These are phyloP conservation scores for Geranium incanum DNA, from an alignment of 441 rosid species.

Conservation along the genomic window DNA sequence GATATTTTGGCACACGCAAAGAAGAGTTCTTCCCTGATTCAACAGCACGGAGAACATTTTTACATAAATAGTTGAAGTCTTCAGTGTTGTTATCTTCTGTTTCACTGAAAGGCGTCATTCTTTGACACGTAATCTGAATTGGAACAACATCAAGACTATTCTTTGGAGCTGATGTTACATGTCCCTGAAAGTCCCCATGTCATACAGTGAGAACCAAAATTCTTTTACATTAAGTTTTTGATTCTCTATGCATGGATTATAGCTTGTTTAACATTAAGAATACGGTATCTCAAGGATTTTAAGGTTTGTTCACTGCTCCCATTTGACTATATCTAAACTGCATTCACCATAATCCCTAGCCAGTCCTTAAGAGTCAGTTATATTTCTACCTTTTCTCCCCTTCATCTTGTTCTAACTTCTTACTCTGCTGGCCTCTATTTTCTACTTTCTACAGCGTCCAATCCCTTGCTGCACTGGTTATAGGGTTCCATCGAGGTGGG, in stretches of 20 bases:
- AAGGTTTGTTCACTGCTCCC: background rate
- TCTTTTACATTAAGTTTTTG: background rate
- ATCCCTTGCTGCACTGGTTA: background rate
- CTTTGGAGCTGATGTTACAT: constrained; percentile 48
- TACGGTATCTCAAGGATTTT: background rate
- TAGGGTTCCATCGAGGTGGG: background rate
- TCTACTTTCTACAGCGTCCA: background rate
- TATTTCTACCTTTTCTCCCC: background rate
- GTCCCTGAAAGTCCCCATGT: constrained; percentile 45
- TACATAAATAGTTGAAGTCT: constrained; percentile 45
- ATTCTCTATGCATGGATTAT: background rate
- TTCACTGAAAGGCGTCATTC: constrained; percentile 25
- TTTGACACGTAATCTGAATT: constrained; percentile 41
- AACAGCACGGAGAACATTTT: constrained; percentile 47
- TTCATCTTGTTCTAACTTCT: background rate
- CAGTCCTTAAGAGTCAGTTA: background rate
- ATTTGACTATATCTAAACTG: background rate
- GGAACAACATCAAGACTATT: constrained; percentile 52
- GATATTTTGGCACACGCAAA: constrained; percentile 49
- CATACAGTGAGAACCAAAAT: background rate
- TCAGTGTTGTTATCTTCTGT: constrained; percentile 27
- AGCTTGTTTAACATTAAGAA: background rate
- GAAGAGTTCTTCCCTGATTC: constrained; percentile 39
- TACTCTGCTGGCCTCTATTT: background rate
- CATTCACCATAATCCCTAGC: background rate